Conservation (phyloP, 768 basidiomycete species). For the Mycena venus region DNA sequence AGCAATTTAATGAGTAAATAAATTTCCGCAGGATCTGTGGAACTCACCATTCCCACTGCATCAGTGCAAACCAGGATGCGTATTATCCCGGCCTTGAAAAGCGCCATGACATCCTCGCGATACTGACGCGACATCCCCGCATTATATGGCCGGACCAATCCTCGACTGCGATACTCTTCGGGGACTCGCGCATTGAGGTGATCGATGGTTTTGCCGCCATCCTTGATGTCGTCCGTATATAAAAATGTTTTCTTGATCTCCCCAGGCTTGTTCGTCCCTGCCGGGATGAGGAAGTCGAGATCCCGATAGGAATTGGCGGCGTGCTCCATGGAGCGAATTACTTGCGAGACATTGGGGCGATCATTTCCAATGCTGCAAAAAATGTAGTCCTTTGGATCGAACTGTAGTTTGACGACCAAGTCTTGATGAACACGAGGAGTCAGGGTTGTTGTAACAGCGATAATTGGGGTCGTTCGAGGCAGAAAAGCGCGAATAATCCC, state of each 20-base stretch:
- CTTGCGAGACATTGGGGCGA: conserved; percentile 47
- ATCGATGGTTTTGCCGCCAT: conserved; percentile 41
- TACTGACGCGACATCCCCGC: conserved; percentile 37
- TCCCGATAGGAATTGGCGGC: conserved; percentile 47
- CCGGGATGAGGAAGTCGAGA: conserved; percentile 45
- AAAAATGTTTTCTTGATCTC: conserved; percentile 42
- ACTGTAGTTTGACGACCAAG: conserved; percentile 39
- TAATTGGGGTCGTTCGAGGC: not conserved
- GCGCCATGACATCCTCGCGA: conserved; percentile 36
- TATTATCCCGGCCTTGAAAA: conserved; percentile 41
- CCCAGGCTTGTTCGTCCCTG: not conserved
- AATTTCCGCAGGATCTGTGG: too few species aligned
- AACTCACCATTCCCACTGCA: too few species aligned
- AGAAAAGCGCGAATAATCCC: not conserved
- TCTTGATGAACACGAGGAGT: not conserved
- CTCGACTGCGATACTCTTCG: conserved; percentile 5
- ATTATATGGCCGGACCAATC: conserved; percentile 45
- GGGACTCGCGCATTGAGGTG: conserved; percentile 38
- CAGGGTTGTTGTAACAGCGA: not conserved
- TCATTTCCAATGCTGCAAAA: conserved; percentile 48
- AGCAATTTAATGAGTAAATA: not conserved
- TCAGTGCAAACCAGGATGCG: conserved; percentile 52
- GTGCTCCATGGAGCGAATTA: conserved; percentile 50
- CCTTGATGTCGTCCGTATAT: conserved; percentile 45
- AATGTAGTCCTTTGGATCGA: conserved; percentile 31